phyloP scores from a whole-genome alignment of 139 green algal genomes.

The Chlamydomonas sphaeroides region DNA sequence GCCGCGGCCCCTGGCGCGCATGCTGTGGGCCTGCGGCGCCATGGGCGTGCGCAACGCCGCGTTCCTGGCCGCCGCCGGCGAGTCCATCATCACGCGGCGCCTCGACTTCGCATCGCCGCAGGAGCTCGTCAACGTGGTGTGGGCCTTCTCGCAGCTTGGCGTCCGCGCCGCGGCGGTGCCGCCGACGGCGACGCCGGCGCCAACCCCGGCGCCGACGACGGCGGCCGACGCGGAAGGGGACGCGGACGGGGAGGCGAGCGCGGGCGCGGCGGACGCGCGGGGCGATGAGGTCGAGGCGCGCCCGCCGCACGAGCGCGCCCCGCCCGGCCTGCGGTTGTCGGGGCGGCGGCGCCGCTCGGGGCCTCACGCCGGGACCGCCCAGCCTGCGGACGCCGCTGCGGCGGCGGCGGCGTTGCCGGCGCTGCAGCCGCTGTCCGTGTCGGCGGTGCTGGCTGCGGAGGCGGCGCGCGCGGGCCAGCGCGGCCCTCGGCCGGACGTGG shows the following conservation, averaged over 20 bases:
- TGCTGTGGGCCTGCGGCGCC: conserved; percentile 12
- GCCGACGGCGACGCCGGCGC: neutral
- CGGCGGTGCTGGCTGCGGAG: neutral
- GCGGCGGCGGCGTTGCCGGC: too few species aligned
- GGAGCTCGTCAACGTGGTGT: conserved; percentile 34
- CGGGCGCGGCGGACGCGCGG: neutral
- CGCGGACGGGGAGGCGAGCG: neutral
- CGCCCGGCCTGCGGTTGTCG: neutral
- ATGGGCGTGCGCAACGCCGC: conserved; percentile 2
- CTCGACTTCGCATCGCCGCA: conserved; percentile 21
- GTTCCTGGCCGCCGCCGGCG: neutral
- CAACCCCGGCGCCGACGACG: neutral
- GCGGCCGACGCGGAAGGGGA: neutral
- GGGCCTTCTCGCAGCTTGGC: conserved; percentile 18
- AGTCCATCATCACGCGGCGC: neutral
- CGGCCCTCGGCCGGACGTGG: neutral
- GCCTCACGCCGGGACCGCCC: too few species aligned
- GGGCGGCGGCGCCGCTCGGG: neutral
- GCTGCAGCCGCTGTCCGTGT: conserved; percentile 5
- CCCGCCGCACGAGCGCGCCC: neutral
- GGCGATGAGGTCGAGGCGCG: neutral
- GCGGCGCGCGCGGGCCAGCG: neutral
- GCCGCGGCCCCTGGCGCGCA: neutral
- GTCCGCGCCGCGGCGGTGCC: too few species aligned
- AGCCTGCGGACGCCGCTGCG: too few species aligned